These are phyloP conservation scores for Scytalidium lignicola DNA, from an alignment of 2,329 filamentous ascomycete species.

Conservation along the genomic window DNA sequence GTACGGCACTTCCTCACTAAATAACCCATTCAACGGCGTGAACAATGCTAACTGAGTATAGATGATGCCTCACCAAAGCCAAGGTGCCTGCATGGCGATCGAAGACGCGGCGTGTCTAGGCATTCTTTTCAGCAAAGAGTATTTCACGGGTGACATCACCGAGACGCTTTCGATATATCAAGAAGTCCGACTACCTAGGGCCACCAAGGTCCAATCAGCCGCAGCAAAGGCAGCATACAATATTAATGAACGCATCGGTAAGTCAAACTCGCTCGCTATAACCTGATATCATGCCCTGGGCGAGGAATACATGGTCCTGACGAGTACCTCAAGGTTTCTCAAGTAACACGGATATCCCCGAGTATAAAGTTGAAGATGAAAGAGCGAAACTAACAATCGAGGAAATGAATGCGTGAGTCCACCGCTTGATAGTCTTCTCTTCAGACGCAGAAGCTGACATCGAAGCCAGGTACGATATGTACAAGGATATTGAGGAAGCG, in stretches of 20 bases:
- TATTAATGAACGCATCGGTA: slow-evolving; percentile 57
- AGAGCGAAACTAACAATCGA: slow-evolving; percentile 60
- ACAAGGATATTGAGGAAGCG: slow-evolving; percentile 48
- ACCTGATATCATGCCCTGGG: slow-evolving; percentile 59
- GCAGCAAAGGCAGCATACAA: slow-evolving; percentile 54
- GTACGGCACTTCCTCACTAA: slow-evolving; percentile 28
- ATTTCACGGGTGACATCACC: slow-evolving; percentile 41
- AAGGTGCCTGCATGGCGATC: slow-evolving; percentile 42
- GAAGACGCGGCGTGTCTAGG: slow-evolving; percentile 36
- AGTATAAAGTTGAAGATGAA: slow-evolving; percentile 59
- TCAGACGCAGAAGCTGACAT: not conserved
- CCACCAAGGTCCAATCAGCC: slow-evolving; percentile 50
- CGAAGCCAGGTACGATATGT: slow-evolving; percentile 50
- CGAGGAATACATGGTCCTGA: slow-evolving; percentile 50
- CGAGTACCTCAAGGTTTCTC: slow-evolving; percentile 51
- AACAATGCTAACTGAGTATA: slow-evolving; percentile 6
- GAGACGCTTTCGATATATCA: slow-evolving; percentile 47
- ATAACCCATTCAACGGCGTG: not conserved
- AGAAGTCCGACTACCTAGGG: slow-evolving; percentile 48
- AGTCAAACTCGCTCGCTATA: not conserved
- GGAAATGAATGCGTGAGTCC: slow-evolving; percentile 59
- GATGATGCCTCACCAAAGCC: slow-evolving; percentile 66
- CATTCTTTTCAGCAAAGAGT: slow-evolving; percentile 28
- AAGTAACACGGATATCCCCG: slow-evolving; percentile 48
- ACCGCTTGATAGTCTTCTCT: not conserved